These are phyloP conservation scores for Aureobasidium leucospermi DNA, from an alignment of 2,329 filamentous ascomycete genomes.

Conservation along the genomic window DNA sequence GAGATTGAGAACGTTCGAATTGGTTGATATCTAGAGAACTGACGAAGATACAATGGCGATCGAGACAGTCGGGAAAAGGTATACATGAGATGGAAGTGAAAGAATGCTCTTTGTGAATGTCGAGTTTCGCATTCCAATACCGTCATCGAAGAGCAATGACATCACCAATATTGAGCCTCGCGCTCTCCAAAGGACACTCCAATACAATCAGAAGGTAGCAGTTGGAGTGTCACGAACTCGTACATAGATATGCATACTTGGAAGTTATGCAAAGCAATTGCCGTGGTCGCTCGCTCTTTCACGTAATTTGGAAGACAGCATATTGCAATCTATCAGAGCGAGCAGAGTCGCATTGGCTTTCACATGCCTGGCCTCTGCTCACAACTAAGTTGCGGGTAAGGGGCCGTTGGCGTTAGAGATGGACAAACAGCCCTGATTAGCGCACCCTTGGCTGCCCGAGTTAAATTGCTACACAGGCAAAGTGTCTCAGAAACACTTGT, in stretches of 20 bases:
- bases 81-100: neutral
- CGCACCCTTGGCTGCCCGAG: slow-evolving; percentile 2
- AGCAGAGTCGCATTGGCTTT: slow-evolving; percentile 1
- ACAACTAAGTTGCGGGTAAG: slow-evolving; percentile 3
- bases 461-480: slow-evolving; percentile 1
- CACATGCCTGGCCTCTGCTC: slow-evolving; percentile 5
- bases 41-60: neutral
- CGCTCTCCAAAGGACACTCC: too few relatives aligned
- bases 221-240: neutral
- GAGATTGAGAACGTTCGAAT: neutral
- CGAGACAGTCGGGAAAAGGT: neutral
- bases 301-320: neutral
- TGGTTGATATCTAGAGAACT: neutral
- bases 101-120: neutral
- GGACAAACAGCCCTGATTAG: neutral
- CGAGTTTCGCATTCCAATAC: neutral
- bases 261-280: neutral
- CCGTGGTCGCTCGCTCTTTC: too few relatives aligned
- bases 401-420: slow-evolving; percentile 9
- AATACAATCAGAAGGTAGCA: too few relatives aligned
- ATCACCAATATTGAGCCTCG: neutral
- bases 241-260: neutral
- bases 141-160: neutral
- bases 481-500: slow-evolving; percentile 7
- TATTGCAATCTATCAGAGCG: neutral